Percentiles rank a stretch among this genome's conserved stretches.
Evolutionary conservation across 2,329 filamentous ascomycete genomes (phyloP).

Genomic region (Ophiostoma australiae): DNA sequence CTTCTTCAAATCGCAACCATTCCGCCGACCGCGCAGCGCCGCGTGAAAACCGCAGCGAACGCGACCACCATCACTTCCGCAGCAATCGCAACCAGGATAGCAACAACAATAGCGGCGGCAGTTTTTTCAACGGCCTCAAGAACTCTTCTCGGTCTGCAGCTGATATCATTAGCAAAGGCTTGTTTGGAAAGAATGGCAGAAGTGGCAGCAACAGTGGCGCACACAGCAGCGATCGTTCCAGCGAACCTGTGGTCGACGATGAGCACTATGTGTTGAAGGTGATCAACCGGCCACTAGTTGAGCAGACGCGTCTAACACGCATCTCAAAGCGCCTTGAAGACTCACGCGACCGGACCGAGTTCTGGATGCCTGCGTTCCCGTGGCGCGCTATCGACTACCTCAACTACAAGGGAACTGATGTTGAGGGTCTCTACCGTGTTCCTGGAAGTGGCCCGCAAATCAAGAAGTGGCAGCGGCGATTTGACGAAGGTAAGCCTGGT

Average conservation of each 20-base stretch:
- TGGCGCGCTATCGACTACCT: conserved; percentile 96
- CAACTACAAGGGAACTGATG: conserved; percentile 89
- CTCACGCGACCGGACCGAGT: conserved; percentile 92
- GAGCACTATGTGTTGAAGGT: conserved; percentile 81
- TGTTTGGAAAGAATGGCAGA: conserved; percentile 73
- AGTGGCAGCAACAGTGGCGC: conserved; percentile 59
- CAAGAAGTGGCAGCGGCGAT: conserved; percentile 87
- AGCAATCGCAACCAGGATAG: conserved; percentile 13
- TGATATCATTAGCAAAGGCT: conserved; percentile 73
- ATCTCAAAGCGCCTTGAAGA: conserved; percentile 86
- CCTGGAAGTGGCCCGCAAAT: conserved; percentile 87
- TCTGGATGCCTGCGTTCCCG: conserved; percentile 96
- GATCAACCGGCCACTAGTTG: conserved; percentile 77
- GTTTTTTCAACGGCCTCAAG: conserved; percentile 68
- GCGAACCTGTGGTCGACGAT: conserved; percentile 62
- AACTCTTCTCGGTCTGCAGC: conserved; percentile 69
- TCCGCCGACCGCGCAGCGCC: conserved; percentile 61
- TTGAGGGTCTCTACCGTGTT: conserved; percentile 88
- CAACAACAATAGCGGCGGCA: conserved; percentile 53
- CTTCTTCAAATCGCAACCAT: conserved; percentile 60
- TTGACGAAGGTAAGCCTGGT: conserved; percentile 67
- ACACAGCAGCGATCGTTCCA: conserved; percentile 36
- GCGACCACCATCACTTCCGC: not conserved
- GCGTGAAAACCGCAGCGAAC: conserved; percentile 36
- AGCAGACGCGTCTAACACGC: conserved; percentile 84